A percentile compares a stretch with the other conserved stretches of the same genome.
These are phyloP conservation scores for Penicillium expansum DNA, from an alignment of 2,329 filamentous ascomycete genomes.

Conservation along the genomic window DNA sequence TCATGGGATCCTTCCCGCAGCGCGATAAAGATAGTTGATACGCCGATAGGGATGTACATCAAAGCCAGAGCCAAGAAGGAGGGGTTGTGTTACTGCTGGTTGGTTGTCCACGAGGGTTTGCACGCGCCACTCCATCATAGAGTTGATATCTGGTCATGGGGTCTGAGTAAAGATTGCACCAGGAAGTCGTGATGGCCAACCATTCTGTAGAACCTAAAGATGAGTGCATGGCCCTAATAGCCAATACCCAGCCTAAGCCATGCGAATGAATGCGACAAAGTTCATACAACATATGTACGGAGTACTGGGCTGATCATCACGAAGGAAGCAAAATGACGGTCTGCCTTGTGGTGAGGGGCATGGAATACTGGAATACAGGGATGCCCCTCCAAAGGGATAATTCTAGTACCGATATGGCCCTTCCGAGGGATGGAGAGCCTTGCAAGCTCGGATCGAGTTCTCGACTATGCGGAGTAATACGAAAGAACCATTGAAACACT, in stretches of 20 bases:
- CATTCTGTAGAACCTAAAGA: constrained; percentile 1
- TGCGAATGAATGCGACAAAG: not conserved
- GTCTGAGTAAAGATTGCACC: not conserved
- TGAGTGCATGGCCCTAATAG: not conserved
- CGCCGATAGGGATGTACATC: constrained; percentile 1
- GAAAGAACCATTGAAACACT: not conserved
- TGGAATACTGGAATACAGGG: not conserved
- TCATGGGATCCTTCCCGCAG: constrained; percentile 8
- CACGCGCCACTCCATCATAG: constrained; percentile 12
- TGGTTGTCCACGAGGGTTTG: constrained; percentile 1
- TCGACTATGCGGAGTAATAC: not conserved
- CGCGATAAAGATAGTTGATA: not conserved
- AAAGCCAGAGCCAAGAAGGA: constrained; percentile 2
- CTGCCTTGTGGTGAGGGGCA: not conserved
- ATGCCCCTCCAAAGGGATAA: constrained; percentile 8
- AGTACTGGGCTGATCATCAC: not conserved
- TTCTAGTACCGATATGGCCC: not conserved
- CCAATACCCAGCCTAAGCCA: not conserved
- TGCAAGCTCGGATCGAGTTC: not conserved
- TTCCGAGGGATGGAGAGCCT: not conserved
- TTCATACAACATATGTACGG: not conserved
- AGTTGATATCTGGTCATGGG: constrained; percentile 10
- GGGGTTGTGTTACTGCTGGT: constrained; percentile 7
- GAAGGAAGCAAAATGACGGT: not conserved
- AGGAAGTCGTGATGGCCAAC: constrained; percentile 2